phyloP scores from a whole-genome alignment of 139 green algal genomes.

The Chlamydomonas schloesseri region DNA sequence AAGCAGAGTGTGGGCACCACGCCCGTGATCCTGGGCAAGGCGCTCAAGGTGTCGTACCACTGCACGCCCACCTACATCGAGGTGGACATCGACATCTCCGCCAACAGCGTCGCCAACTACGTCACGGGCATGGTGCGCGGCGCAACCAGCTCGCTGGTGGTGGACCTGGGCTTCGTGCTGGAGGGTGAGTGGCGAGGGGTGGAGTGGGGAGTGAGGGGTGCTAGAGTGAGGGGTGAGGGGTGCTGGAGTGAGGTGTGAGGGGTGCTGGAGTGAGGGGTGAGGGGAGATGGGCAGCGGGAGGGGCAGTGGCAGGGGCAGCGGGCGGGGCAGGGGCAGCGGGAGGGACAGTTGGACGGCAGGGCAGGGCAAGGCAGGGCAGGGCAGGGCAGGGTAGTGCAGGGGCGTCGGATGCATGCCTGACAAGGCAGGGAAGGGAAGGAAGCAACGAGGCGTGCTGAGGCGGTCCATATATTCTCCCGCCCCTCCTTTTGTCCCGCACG shows the following conservation, averaged over 20 bases:
- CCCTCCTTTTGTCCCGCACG: too few species aligned
- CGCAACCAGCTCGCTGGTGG: constrained; percentile 42
- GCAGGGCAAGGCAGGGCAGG: too few species aligned
- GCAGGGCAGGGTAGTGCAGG: too few species aligned
- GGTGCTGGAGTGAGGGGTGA: neutral
- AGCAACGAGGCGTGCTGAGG: too few species aligned
- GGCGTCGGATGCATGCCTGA: too few species aligned
- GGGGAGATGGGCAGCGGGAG: too few species aligned
- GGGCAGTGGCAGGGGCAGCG: too few species aligned
- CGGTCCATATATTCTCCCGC: too few species aligned
- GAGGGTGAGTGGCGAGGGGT: constrained; percentile 39
- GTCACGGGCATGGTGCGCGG: constrained; percentile 61
- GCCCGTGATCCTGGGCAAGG: constrained; percentile 60
- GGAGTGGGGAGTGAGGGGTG: neutral
- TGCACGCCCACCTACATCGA: constrained; percentile 33
- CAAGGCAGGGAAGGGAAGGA: too few species aligned
- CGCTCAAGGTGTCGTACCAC: constrained; percentile 55
- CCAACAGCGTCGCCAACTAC: constrained; percentile 59
- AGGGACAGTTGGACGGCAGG: too few species aligned
- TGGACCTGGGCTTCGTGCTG: constrained; percentile 61
- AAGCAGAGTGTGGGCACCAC: constrained; percentile 64
- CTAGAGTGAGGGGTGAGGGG: neutral
- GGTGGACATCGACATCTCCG: constrained; percentile 56
- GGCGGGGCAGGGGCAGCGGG: too few species aligned
- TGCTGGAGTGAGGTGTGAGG: neutral